Evolutionary conservation across 441 rosid genomes (phyloP), one percentile per base, ranked within the genome.

Genomic region (Populus trichocarpa): DNA sequence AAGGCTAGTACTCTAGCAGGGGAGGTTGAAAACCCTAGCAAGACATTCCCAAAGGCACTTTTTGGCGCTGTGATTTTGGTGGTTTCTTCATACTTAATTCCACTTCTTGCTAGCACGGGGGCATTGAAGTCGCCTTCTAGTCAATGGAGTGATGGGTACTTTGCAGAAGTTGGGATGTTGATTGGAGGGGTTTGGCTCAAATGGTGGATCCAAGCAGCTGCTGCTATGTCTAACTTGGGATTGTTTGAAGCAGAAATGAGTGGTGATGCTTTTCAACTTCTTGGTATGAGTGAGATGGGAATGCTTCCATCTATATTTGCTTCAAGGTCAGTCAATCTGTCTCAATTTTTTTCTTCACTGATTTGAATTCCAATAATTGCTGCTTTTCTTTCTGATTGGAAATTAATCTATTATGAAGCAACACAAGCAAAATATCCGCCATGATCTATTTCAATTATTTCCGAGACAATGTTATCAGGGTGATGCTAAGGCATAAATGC

Each of bases 221-320:
- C 99, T 46, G 98, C 97, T 1, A 87, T 89, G 93, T 93, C 99
- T 6, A 95, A 95, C 75, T 77, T 95, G 77, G 99, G 99, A 14
- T 81, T 95, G 84, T 95, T 93, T 86, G 96, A 90, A 86, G 99
- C 99, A 3, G 99, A 95, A 84, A 93, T 95, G 99, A 95, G 99
- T 72, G 89, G 86, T 25, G 99, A 95, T 80, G 93, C 99, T 8
- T 95, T 89, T 74, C 98, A 94, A 81, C 95, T 94, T 82, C 95
- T 95, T 26, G 99, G 99, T 70, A 93, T 95, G 98, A 89, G 95
- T 33, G 95, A 93, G 81, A 86, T 90, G 33, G 95, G 98, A 26
- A 85, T 94, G 95, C 95, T 94, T 28, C 98, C 98, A 0, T 81
- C 90, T 25, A 78, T 92, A 66, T 94, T 94, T 28, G 79, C 93